Evolutionary conservation across 768 basidiomycete genomes (phyloP).

Genomic region (Phallus indusiatus): DNA sequence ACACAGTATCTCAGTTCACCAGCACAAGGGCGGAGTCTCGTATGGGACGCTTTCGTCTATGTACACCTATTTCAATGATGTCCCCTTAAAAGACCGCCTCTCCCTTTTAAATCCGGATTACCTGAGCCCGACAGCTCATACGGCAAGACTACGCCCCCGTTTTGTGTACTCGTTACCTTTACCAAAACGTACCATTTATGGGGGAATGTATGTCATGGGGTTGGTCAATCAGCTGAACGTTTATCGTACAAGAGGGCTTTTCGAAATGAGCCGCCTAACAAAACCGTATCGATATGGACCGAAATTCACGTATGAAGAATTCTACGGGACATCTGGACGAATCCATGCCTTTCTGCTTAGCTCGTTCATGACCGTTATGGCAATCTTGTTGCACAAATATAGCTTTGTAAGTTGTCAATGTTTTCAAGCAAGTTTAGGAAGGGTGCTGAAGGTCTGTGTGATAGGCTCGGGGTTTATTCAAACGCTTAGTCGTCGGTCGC

Average conservation of each 20-base stretch:
- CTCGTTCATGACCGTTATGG: conserved; percentile 1
- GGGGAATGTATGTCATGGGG: conserved; percentile 36
- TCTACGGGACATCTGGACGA: conserved; percentile 19
- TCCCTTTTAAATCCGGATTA: conserved; percentile 28
- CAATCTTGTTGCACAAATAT: not conserved
- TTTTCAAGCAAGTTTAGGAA: no score
- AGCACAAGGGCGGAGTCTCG: conserved; percentile 40
- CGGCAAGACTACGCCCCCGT: conserved; percentile 15
- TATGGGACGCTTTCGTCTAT: conserved; percentile 51
- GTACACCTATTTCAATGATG: conserved; percentile 20
- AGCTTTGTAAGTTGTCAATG: not conserved
- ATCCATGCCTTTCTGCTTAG: conserved; percentile 12
- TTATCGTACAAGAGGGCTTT: conserved; percentile 46
- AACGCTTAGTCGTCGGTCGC: conserved; percentile 38
- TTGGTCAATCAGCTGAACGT: conserved; percentile 39
- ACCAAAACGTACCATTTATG: conserved; percentile 25
- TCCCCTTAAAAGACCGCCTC: conserved; percentile 21
- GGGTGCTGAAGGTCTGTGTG: not conserved
- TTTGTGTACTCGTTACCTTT: conserved; percentile 30
- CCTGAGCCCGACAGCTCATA: conserved; percentile 33
- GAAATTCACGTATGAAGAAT: conserved; percentile 71
- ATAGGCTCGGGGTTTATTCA: conserved; percentile 50
- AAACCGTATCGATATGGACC: conserved; percentile 45
- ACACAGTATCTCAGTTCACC: conserved; percentile 47
- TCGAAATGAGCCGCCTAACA: not conserved